Evolutionary conservation across 805 yeast genomes (phyloP).

Genomic region (Ogataea wickerhamii): DNA sequence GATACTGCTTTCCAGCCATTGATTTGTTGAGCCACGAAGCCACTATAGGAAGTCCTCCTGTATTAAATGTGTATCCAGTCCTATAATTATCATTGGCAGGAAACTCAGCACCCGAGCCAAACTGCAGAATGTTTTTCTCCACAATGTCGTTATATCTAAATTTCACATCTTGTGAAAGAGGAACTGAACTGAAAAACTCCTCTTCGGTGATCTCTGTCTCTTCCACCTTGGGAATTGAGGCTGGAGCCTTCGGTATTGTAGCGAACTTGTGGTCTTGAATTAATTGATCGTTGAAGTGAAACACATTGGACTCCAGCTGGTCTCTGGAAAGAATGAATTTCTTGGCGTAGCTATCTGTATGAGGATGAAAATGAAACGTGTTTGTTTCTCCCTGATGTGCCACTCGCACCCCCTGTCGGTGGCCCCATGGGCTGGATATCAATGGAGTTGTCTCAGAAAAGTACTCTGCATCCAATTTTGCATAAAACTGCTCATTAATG

Average conservation of each 20-base stretch:
- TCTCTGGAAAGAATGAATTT: conserved; percentile 12
- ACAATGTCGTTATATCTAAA: conserved; percentile 18
- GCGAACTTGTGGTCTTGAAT: conserved; percentile 5
- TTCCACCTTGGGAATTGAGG: conserved; percentile 1
- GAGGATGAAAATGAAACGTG: conserved; percentile 11
- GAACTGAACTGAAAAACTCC: conserved; percentile 8
- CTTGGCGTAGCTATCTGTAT: conserved; percentile 8
- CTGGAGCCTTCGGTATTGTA: conserved; percentile 3
- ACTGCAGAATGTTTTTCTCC: neutral
- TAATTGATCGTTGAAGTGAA: conserved; percentile 17
- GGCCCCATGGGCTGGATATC: conserved; percentile 14
- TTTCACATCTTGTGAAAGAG: conserved; percentile 11
- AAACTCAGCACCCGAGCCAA: conserved; percentile 10
- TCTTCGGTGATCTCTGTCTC: conserved; percentile 3
- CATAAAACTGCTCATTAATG: conserved; percentile 6
- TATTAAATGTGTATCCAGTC: conserved; percentile 25
- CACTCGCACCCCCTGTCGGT: conserved; percentile 6
- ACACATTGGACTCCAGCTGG: conserved; percentile 14
- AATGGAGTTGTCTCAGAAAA: conserved; percentile 9
- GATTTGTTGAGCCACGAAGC: conserved; percentile 25
- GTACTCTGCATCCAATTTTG: conserved; percentile 12
- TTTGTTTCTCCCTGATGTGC: conserved; percentile 15
- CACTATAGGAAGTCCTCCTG: conserved; percentile 31
- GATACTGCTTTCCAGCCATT: conserved; percentile 17
- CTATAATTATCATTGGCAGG: conserved; percentile 22